Conservation (phyloP, 2,329 filamentous ascomycete species). For the Cordyceps militaris region DNA sequence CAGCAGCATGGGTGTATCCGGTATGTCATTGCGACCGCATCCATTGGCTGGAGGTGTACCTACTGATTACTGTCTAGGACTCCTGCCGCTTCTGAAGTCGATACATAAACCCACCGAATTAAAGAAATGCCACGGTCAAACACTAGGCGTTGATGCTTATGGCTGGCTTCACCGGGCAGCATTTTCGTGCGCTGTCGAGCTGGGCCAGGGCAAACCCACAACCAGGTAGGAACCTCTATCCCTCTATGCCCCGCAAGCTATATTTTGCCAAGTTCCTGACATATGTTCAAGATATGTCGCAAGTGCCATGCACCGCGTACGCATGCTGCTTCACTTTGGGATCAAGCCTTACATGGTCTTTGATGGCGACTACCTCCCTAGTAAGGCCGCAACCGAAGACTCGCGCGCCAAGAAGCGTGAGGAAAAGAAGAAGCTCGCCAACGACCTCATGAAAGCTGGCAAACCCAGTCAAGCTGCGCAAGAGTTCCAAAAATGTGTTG, state of each 20-base stretch:
- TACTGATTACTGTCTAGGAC: conserved; percentile 46
- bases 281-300: conserved; percentile 66
- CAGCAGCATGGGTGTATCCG: conserved; percentile 31
- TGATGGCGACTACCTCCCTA: conserved; percentile 90
- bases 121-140: conserved; percentile 81
- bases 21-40: conserved; percentile 18
- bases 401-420: conserved; percentile 69
- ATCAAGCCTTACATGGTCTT: conserved; percentile 94
- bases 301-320: conserved; percentile 81
- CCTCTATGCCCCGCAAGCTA: neutral
- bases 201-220: conserved; percentile 82
- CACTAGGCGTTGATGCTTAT: conserved; percentile 92
- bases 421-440: conserved; percentile 66
- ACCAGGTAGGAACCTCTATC: conserved; percentile 55
- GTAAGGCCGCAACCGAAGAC: conserved; percentile 81
- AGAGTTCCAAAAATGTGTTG: conserved; percentile 90
- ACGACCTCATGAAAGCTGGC: conserved; percentile 75
- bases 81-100: conserved; percentile 88
- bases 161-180: conserved; percentile 96
- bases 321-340: conserved; percentile 90
- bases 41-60: neutral
- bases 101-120: conserved; percentile 86
- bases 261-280: neutral
- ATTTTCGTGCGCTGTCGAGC: conserved; percentile 80
- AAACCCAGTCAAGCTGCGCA: conserved; percentile 72